Base-by-base conservation (phyloP, 179 eudicot genomes). In the Nepenthes alata region DNA sequence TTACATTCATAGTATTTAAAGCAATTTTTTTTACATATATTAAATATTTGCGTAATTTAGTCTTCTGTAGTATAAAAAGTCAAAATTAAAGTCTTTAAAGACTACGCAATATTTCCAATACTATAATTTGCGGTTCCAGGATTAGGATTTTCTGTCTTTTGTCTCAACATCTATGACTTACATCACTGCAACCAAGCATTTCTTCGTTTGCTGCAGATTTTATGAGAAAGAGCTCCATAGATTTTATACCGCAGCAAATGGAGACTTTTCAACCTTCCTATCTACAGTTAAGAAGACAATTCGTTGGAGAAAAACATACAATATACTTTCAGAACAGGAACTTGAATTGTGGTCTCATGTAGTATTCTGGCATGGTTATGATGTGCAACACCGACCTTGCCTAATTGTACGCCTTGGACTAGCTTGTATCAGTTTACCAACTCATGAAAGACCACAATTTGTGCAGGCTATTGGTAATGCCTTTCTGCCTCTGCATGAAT, bases 311-410 rank as follows among this genome's bases (percentile, higher is more conserved):
- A 84, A 91, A 74, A 86, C 79, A 5, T 85, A 78, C 50, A 53
- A 71, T 72, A 74, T 89, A 65, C 88, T 86, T 54, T 78, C 93
- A 1, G 82, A 59, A 70, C 70, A 83, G 67, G 93, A 91, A 71
- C 95, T 86, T 59, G 85, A 79, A 71, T 51, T 66, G 74, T 89
- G 97, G 97, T 89, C 97, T 53, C 74, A 83, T 65, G 66, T 85
- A 72, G 89, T 90, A 52, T 90, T 85, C 64, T 93, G 98, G 97
- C 98, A 90, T 75, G 97, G 91, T 53, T 73, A 61, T 70, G 97
- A 87, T 74, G 71, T 72, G 65, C 72, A 75, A 38, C 65, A 78
- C 64, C 77, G 81, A 70, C 98, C 93, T 52, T 85, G 90, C 76
- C 88, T 93, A 68, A 64, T 89, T 63, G 74, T 89, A 62, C 86